Conservation (phyloP, 768 basidiomycete species). For the Boletus sensibilis region DNA sequence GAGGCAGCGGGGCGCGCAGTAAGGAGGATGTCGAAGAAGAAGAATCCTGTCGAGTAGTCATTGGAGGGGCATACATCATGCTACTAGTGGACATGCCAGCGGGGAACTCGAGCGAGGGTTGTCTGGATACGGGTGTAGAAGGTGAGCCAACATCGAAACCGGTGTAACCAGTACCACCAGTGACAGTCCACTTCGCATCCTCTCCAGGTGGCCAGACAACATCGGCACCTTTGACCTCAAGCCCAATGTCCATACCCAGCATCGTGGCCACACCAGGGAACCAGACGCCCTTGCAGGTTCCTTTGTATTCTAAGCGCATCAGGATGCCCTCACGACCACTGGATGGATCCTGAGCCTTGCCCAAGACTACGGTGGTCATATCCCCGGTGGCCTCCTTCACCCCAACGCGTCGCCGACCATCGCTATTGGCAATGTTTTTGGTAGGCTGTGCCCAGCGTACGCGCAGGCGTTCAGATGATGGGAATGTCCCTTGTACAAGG, state of each 20-base stretch:
- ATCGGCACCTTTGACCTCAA: conserved; percentile 68
- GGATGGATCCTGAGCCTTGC: conserved; percentile 42
- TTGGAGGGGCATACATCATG: conserved; percentile 20
- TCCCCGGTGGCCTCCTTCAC: conserved; percentile 67
- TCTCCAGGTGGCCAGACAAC: conserved; percentile 60
- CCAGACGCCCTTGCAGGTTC: conserved; percentile 74
- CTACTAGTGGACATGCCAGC: conserved; percentile 17
- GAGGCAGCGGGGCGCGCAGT: conserved; percentile 72
- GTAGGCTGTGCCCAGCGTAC: conserved; percentile 75
- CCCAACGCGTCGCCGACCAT: conserved; percentile 66
- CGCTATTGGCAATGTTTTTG: conserved; percentile 43
- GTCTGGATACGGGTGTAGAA: conserved; percentile 40
- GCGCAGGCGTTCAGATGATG: conserved; percentile 71
- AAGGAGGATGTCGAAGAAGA: conserved; percentile 58
- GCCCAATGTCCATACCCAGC: conserved; percentile 71
- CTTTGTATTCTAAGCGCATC: conserved; percentile 69
- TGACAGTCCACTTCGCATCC: conserved; percentile 56
- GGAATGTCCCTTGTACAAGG: conserved; percentile 75
- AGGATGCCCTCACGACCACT: conserved; percentile 51
- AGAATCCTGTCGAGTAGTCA: conserved; percentile 39
- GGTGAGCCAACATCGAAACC: conserved; percentile 61
- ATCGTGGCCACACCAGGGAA: conserved; percentile 81
- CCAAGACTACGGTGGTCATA: conserved; percentile 60
- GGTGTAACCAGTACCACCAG: conserved; percentile 65
- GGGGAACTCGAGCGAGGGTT: conserved; percentile 50